Base-by-base conservation (phyloP, 2,329 filamentous ascomycete genomes). In the Botrytis byssoidea region DNA sequence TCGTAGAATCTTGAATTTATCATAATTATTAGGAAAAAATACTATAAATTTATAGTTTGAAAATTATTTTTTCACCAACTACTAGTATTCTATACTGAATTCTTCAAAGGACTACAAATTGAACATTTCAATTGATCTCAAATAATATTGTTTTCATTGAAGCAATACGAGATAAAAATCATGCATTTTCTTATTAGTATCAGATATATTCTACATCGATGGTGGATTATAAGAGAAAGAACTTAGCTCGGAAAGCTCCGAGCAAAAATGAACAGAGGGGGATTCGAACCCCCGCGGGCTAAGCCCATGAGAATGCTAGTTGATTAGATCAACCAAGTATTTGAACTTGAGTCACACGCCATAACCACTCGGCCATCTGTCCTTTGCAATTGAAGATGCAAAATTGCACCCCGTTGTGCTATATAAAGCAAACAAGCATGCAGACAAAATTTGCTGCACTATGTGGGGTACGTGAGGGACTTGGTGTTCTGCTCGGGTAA, bases 311-410 rank as follows among this genome's bases (percentile, higher is more conserved):
- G 71, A 72, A 72, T 72, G 29, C 71, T 42, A 35, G 4, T 32
- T 72, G 63, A 60, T 48, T 60, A 0, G 18, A 57, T 42, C 66
- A 72, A 67, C 25, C 44, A 72, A 72, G 64, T 29, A 37, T 0
- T 9, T 37, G 22, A 72, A 32, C 71, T 72, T 72, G 71, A 72
- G 71, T 72, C 71, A 72, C 71, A 72, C 71, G 71, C 71, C 71
- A 68, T 72, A 72, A 72, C 71, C 71, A 61, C 71, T 72, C 71
- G 71, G 71, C 71, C 71, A 72, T 72, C 71, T 72, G 71, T 72
- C 71, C 71, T 4, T 0, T 32, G 4, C 22, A 3, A 12, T 59
- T 46, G 0, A 22, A 25, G 18, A n/a, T 20, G 5, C 2, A n/a
- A 1, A 10, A 7, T 5, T 0, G 0, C 35, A 1, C 5, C 2